A percentile compares a stretch with the other conserved stretches of the same genome.
Conservation (phyloP, 108 stramenopile species). For the Epithemia pelagica region DNA sequence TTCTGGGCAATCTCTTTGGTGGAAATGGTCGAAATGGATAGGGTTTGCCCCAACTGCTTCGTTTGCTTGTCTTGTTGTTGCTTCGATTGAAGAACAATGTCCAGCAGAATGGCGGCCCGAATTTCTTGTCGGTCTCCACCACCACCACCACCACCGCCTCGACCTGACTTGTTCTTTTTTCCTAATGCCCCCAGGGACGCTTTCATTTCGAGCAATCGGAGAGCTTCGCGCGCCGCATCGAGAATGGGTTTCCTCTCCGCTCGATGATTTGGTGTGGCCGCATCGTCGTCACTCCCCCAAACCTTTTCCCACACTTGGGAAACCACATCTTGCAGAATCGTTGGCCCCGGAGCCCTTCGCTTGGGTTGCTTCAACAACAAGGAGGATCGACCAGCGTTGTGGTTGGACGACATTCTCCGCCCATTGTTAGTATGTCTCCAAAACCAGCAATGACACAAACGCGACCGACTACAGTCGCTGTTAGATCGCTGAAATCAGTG, state of each 20-base stretch:
- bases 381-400: no score
- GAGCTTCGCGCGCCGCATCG: neutral
- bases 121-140: neutral
- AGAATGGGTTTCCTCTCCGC: no score
- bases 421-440: no score
- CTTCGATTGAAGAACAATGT: neutral
- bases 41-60: neutral
- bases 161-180: neutral
- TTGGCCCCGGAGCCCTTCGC: no score
- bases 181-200: neutral
- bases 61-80: neutral
- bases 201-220: neutral
- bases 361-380: no score
- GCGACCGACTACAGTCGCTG: no score
- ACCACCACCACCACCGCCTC: neutral
- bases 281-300: neutral
- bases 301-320: neutral
- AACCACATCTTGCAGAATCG: neutral
- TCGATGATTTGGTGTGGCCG: neutral
- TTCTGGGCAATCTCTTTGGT: neutral
- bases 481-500: no score
- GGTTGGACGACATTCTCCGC: no score
- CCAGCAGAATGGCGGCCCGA: neutral
- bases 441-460: no score
- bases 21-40: neutral